Base-by-base conservation (phyloP, 768 basidiomycete species). In the Hydnomerulius pinastri region DNA sequence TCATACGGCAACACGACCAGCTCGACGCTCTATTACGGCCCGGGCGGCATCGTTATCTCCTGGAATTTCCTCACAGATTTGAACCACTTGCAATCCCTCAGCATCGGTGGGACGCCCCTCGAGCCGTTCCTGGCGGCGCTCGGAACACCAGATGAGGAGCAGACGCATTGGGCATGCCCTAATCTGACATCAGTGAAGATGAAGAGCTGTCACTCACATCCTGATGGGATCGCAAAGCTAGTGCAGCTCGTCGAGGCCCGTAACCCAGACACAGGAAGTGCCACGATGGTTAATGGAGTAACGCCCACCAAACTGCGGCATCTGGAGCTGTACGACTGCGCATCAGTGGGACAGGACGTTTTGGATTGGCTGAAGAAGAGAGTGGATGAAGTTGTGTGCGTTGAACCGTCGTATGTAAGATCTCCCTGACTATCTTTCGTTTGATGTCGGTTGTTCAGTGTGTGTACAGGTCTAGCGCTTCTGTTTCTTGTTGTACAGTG, bases 241-340 rank as follows among this genome's bases (percentile, higher is more conserved):
- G 85, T 91, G 21, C 79, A 81, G 62, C 77, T 89, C 70, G 77
- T 91, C 18, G 86, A 89, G 40, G 78, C 79, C 48, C 73, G 88
- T 44, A 90, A 90, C 61, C 88, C 89, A 0, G 75, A 73, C 43
- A 63, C 63, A 10, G 62, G 67, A 38, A 68, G 62, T 21, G 63
- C 59, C 11, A 46, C 60, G 49, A 67, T 71, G 29, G 73, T 73
- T 38, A 72, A 71, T 23, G 78, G 78, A 0, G 77, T 77, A n/a
- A 69, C 73, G 8, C 84, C 84, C 0, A 70, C 70, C 53, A 75
- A 79, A 59, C 64, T 90, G 55, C 75, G 72, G 57, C 69, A 71
- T 43, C 61, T 91, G 29, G 87, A 89, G 68, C 55, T 89, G 73
- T 60, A 81, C 58, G 86, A 88, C 50, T 90, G 87, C 66, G 73